A percentile compares a stretch with the other conserved stretches of the same genome.
These are phyloP conservation scores for Venturia oleaginea DNA, from an alignment of 2,329 filamentous ascomycete species.

Conservation along the genomic window DNA sequence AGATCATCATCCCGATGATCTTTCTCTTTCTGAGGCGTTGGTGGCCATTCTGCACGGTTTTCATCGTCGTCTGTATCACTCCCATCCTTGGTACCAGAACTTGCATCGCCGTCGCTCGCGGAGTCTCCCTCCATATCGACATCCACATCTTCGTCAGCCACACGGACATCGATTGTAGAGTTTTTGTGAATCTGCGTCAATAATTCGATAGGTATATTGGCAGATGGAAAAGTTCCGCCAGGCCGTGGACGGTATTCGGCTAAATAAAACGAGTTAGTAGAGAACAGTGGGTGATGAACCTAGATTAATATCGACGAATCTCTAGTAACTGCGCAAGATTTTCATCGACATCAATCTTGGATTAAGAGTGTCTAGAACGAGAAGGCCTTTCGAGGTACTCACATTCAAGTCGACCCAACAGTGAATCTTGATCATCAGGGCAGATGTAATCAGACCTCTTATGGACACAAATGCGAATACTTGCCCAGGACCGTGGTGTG, in stretches of 20 bases:
- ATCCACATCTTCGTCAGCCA: background rate
- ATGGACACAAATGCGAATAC: background rate
- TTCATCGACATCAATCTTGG: background rate
- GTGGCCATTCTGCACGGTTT: background rate
- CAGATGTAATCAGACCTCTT: background rate
- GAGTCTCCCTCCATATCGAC: background rate
- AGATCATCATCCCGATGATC: background rate
- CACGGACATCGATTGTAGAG: background rate
- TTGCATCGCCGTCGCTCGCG: background rate
- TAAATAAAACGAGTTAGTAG: background rate
- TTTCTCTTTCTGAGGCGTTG: background rate
- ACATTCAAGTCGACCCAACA: background rate
- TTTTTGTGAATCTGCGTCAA: background rate
- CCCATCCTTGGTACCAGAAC: background rate
- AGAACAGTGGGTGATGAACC: background rate
- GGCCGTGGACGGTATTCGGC: background rate
- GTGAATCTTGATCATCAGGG: conserved; percentile 1
- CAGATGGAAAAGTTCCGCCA: background rate
- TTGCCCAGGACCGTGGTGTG: background rate
- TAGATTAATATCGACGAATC: background rate
- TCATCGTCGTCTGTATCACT: background rate
- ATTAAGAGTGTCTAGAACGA: background rate
- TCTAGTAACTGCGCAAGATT: background rate
- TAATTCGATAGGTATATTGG: conserved; percentile 1
- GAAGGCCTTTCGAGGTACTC: background rate